Evolutionary conservation across 1,284 basidiomycete species (phyloP).

Genomic region (Xerocomus nothofagi): DNA sequence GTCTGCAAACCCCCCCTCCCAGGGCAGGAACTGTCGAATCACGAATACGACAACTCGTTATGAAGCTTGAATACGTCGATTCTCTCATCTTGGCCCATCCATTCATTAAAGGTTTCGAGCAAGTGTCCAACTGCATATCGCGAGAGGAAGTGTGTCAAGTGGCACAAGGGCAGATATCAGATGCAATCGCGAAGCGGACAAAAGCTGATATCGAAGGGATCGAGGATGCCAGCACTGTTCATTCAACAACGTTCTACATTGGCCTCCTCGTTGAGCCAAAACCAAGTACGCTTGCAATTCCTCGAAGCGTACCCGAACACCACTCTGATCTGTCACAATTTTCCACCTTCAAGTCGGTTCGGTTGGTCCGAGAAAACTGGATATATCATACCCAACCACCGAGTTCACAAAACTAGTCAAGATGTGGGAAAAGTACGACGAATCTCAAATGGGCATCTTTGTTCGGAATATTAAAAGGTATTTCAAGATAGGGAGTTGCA

Average conservation of each 20-base stretch:
- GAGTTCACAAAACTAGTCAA: conserved; percentile 97
- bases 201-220: conserved; percentile 80
- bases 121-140: conserved; percentile 79
- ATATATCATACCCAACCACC: conserved; percentile 95
- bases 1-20: conserved; percentile 23
- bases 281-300: conserved; percentile 60
- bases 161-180: conserved; percentile 84
- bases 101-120: conserved; percentile 92
- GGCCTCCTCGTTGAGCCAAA: conserved; percentile 92
- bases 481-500: conserved; percentile 28
- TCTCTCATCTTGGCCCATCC: conserved; percentile 92
- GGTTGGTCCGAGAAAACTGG: conserved; percentile 78
- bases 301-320: conserved; percentile 10
- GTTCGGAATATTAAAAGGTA: conserved; percentile 94
- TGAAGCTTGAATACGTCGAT: conserved; percentile 96
- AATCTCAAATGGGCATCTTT: conserved; percentile 90
- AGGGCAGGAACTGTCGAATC: conserved; percentile 98
- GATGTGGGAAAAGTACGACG: conserved; percentile 95
- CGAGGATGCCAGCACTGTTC: conserved; percentile 76
- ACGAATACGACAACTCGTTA: conserved; percentile 90
- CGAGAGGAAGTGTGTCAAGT: conserved; percentile 89
- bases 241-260: conserved; percentile 96
- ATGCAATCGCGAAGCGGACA: conserved; percentile 70
- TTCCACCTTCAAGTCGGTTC: conserved; percentile 52
- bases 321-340: conserved; percentile 22